Conservation (phyloP, 176 grass and related monocot genomes). For the Carex kokanica region DNA sequence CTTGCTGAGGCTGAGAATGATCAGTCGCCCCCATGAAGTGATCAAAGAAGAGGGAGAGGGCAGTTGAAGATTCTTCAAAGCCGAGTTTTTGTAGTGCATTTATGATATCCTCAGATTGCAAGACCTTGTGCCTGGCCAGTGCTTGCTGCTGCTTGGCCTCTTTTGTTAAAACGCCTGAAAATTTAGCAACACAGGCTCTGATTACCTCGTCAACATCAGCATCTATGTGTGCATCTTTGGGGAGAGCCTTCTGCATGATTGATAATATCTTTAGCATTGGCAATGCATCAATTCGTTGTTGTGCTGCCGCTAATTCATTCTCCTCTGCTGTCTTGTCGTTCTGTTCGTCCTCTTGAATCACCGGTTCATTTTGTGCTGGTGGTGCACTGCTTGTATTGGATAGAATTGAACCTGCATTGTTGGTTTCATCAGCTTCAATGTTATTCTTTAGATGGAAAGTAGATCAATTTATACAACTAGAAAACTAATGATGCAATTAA, state of each 20-base stretch:
- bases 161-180: not conserved
- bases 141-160: not conserved
- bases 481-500: not conserved
- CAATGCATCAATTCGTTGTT: not conserved
- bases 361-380: not conserved
- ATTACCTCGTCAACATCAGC: not conserved
- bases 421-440: not conserved
- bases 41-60: not conserved
- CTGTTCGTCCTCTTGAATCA: not conserved
- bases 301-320: not conserved
- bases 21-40: not conserved
- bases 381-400: not conserved
- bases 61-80: not conserved
- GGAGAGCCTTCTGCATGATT: slow-evolving; percentile 5
- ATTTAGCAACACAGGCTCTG: not conserved
- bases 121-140: not conserved
- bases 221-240: not conserved
- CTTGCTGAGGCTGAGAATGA: not conserved
- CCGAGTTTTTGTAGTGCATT: not conserved
- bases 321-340: not conserved
- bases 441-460: not conserved
- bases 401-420: not conserved
- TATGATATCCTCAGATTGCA: slow-evolving; percentile 6
- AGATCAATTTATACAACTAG: not conserved
- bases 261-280: not conserved